These are phyloP conservation scores for Durio zibethinus DNA, from an alignment of 345 rosid genomes.

Conservation along the genomic window DNA sequence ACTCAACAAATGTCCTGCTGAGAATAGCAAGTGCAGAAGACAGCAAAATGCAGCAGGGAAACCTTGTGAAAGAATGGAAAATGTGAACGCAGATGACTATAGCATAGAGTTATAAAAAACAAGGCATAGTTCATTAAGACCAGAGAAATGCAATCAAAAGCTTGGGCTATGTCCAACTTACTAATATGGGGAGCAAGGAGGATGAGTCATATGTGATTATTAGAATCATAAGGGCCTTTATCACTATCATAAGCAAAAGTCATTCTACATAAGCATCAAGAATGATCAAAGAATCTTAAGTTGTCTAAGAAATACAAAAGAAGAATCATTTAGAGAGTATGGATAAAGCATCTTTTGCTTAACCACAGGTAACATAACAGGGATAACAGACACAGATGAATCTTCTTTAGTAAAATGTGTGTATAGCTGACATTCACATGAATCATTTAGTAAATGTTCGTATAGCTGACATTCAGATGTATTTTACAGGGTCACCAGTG, in stretches of 20 bases:
- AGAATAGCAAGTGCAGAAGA: not conserved
- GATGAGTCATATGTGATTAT: not conserved
- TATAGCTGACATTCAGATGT: not conserved
- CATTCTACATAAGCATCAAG: not conserved
- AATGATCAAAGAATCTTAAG: not conserved
- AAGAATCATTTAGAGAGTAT: not conserved
- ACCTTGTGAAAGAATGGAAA: not conserved
- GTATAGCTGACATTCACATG: too few species aligned
- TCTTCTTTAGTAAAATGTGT: not conserved
- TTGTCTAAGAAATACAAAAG: not conserved
- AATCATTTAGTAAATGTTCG: too few species aligned
- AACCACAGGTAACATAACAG: not conserved
- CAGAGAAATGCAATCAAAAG: not conserved
- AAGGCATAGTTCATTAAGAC: not conserved
- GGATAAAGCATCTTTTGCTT: not conserved
- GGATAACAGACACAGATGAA: not conserved
- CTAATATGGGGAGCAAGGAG: not conserved
- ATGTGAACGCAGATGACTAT: not conserved
- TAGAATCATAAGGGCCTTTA: not conserved
- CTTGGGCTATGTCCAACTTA: not conserved
- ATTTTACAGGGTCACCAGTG: not conserved
- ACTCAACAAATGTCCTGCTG: not conserved
- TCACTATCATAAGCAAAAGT: not conserved
- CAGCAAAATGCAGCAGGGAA: not conserved
- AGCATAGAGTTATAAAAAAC: not conserved